Conservation (phyloP, 352 stramenopile species). For the Phytophthora foliorum region DNA sequence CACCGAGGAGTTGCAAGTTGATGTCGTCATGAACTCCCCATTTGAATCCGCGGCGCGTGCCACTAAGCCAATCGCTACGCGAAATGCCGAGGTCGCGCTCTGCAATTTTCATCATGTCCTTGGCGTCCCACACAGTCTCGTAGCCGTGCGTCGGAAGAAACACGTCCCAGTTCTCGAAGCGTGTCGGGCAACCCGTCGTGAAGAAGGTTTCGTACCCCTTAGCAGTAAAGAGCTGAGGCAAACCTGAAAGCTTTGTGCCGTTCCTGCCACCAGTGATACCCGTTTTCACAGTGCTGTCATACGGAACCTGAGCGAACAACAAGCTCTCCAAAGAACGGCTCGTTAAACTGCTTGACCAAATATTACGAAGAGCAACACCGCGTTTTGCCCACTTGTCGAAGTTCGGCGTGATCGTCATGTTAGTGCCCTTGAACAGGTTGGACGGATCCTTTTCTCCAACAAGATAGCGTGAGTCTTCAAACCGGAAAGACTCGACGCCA, state of each 20-base stretch:
- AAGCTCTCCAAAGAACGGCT: constrained; percentile 67
- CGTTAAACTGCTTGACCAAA: constrained; percentile 66
- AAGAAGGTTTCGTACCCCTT: constrained; percentile 67
- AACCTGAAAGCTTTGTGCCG: constrained; percentile 39
- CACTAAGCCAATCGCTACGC: constrained; percentile 35
- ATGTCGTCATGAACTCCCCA: constrained; percentile 64
- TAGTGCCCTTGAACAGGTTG: constrained; percentile 42
- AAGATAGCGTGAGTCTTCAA: constrained; percentile 23
- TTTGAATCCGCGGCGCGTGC: constrained; percentile 13
- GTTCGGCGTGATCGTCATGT: constrained; percentile 47
- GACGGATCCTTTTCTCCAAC: constrained; percentile 30
- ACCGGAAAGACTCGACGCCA: constrained; percentile 20
- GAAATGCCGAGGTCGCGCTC: constrained; percentile 45
- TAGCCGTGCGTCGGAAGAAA: constrained; percentile 61
- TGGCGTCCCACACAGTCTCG: constrained; percentile 39
- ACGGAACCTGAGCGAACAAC: constrained; percentile 61
- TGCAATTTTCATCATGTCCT: constrained; percentile 44
- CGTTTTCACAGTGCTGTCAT: constrained; percentile 57
- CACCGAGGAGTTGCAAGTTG: constrained; percentile 46
- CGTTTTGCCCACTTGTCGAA: constrained; percentile 61
- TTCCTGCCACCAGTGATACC: constrained; percentile 46
- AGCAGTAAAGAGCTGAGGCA: constrained; percentile 55
- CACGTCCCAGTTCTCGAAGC: constrained; percentile 53
- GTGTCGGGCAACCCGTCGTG: constrained; percentile 45
- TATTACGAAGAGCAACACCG: constrained; percentile 56